phyloP scores from a whole-genome alignment of 2,329 filamentous ascomycete species.

The Magnaporthiopsis rhizophila region DNA sequence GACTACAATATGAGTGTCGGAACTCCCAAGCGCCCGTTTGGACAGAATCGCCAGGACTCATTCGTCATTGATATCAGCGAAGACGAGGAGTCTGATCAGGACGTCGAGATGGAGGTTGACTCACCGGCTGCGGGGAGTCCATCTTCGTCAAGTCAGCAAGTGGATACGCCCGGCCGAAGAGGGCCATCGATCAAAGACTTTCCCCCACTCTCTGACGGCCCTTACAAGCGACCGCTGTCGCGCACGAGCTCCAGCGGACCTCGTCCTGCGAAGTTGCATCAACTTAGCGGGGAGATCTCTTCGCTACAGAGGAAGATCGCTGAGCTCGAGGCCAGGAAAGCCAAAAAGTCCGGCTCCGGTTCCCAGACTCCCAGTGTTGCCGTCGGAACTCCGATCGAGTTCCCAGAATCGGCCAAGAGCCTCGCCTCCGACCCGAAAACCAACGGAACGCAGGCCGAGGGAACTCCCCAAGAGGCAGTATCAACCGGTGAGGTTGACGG shows the following conservation, averaged over 20 bases:
- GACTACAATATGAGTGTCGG: slow-evolving; percentile 34
- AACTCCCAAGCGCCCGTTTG: slow-evolving; percentile 52
- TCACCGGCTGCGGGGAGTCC: slow-evolving; percentile 37
- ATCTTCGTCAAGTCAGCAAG: slow-evolving; percentile 22
- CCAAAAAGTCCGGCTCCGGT: slow-evolving; percentile 23
- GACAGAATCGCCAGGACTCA: slow-evolving; percentile 48
- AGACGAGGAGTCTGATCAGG: slow-evolving; percentile 45
- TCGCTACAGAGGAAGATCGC: slow-evolving; percentile 52
- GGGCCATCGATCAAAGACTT: slow-evolving; percentile 34
- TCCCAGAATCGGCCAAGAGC: slow-evolving; percentile 9
- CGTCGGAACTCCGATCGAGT: slow-evolving; percentile 21
- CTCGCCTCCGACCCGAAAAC: background rate
- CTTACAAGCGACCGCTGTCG: slow-evolving; percentile 12
- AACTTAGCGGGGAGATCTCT: slow-evolving; percentile 38
- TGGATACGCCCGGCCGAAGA: slow-evolving; percentile 23
- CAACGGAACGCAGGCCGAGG: background rate
- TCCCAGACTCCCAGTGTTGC: slow-evolving; percentile 20
- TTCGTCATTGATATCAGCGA: slow-evolving; percentile 85
- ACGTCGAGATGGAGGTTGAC: slow-evolving; percentile 61
- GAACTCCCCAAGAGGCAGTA: slow-evolving; percentile 12
- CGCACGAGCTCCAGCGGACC: slow-evolving; percentile 1
- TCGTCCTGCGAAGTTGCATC: slow-evolving; percentile 4
- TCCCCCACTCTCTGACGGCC: slow-evolving; percentile 32
- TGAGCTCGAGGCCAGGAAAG: slow-evolving; percentile 47
- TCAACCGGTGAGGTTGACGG: slow-evolving; percentile 16